A percentile compares a stretch with the other conserved stretches of the same genome.
phyloP scores from a whole-genome alignment of 129 eudicot genomes.

The Oenanthe sinensis region DNA sequence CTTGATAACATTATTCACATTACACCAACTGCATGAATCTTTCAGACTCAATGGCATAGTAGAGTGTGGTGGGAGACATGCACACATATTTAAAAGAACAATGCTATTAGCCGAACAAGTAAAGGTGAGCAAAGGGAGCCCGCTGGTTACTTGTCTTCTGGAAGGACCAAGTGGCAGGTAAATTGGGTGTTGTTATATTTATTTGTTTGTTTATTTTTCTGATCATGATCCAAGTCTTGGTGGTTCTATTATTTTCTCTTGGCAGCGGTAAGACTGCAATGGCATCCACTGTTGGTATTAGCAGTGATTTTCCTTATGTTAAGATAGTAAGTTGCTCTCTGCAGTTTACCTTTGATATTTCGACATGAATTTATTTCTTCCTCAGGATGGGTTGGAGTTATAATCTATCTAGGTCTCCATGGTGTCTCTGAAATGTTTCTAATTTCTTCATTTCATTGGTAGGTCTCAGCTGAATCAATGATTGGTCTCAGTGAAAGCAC shows the following conservation, averaged over 20 bases:
- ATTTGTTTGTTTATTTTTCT: not conserved
- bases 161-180: constrained; percentile 99
- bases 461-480: constrained; percentile 99
- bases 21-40: constrained; percentile 11
- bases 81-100: constrained; percentile 70
- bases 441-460: constrained; percentile 11
- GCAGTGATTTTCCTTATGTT: constrained; percentile 92
- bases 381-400: not conserved
- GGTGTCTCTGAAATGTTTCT: not conserved
- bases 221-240: not conserved
- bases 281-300: constrained; percentile 95
- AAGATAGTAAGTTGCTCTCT: constrained; percentile 69
- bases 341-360: not conserved
- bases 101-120: constrained; percentile 94
- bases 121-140: constrained; percentile 91
- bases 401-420: not conserved
- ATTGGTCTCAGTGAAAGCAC: constrained; percentile 95
- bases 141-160: constrained; percentile 78
- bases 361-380: not conserved
- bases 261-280: constrained; percentile 97
- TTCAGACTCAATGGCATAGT: constrained; percentile 92
- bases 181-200: not conserved
- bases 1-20: not conserved
- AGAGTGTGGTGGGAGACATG: constrained; percentile 83
- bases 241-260: constrained; percentile 11